phyloP scores from a whole-genome alignment of 805 yeast species.

The Candida andamanensis region DNA sequence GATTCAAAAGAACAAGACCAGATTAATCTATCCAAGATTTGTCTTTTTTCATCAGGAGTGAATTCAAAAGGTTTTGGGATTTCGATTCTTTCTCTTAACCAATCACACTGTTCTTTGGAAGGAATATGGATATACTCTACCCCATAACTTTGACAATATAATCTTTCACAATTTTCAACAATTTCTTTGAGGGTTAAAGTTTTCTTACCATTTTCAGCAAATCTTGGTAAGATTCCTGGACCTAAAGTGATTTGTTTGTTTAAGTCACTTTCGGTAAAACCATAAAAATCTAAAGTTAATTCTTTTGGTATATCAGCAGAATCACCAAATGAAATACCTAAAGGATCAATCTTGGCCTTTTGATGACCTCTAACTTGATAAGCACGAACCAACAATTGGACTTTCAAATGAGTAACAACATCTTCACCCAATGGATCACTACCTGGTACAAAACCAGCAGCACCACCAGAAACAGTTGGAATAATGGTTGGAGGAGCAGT shows the following conservation, averaged over 20 bases:
- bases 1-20: slow-evolving; percentile 95
- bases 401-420: slow-evolving; percentile 84
- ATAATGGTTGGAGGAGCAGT: slow-evolving; percentile 87
- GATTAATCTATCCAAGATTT: slow-evolving; percentile 90
- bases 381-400: slow-evolving; percentile 94
- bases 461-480: slow-evolving; percentile 76
- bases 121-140: slow-evolving; percentile 96
- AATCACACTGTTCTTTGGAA: slow-evolving; percentile 90
- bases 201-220: slow-evolving; percentile 60
- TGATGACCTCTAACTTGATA: slow-evolving; percentile 98
- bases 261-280: slow-evolving; percentile 82
- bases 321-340: slow-evolving; percentile 82
- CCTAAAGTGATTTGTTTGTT: slow-evolving; percentile 84
- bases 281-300: slow-evolving; percentile 86
- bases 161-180: slow-evolving; percentile 68
- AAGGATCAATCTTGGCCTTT: slow-evolving; percentile 94
- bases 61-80: slow-evolving; percentile 83
- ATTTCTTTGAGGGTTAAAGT: slow-evolving; percentile 75
- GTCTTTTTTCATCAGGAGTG: slow-evolving; percentile 86
- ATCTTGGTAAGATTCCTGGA: slow-evolving; percentile 95
- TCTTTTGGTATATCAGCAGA: slow-evolving; percentile 63
- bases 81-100: slow-evolving; percentile 96
- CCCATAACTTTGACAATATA: slow-evolving; percentile 88
- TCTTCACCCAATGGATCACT: slow-evolving; percentile 49
- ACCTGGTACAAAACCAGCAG: slow-evolving; percentile 57